Evolutionary conservation across 257 asterid genomes (phyloP), one percentile per base, ranked within the genome.

Genomic region (Oldenlandia corymbosa): DNA sequence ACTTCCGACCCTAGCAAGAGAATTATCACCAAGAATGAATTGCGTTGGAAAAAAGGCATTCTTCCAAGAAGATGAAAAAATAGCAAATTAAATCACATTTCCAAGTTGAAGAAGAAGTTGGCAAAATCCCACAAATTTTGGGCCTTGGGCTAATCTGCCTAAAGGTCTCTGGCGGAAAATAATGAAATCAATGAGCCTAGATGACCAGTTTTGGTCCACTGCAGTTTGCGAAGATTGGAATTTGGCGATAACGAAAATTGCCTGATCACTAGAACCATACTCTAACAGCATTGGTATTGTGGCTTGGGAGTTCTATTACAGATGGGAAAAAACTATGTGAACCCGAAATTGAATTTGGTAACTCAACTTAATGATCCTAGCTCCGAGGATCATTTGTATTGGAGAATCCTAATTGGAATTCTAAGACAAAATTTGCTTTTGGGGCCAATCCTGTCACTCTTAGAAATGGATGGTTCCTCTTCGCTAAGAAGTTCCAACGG

Each of bases 401-500:
- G 21, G 24, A 7, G 18, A 3, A 5, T 7, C 0, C 2, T 8
- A 1, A 32, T 3, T 31, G 61, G 43, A n/a, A 34, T 16, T 30
- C 43, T 10, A 56, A 32, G 32, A 7, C 13, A 17, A 30, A 32
- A 5, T 13, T 56, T 4, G 43, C 43, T 24, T 56, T 16, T 14
- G 43, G 42, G 12, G 37, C 43, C 13, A 0, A 13, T 1, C 43
- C 41, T 10, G 16, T 13, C 32, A 26, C 45, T 3, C 37, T 12
- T 5, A 31, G 16, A n/a, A 26, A 56, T 56, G 61, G 61, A 18
- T 56, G 43, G 61, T 32, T 56, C 23, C 61, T 30, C 37, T 56
- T 56, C 5, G 61, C 58, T 12, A 52, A 52, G 58, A 52, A 52
- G 58, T 52, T 10, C n/a, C 10, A 36, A 5, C 13, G 34, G 36